A percentile compares a stretch with the other conserved stretches of the same genome.
These are phyloP conservation scores for Collariella sp. DNA, from an alignment of 495 filamentous ascomycete genomes.

Conservation along the genomic window DNA sequence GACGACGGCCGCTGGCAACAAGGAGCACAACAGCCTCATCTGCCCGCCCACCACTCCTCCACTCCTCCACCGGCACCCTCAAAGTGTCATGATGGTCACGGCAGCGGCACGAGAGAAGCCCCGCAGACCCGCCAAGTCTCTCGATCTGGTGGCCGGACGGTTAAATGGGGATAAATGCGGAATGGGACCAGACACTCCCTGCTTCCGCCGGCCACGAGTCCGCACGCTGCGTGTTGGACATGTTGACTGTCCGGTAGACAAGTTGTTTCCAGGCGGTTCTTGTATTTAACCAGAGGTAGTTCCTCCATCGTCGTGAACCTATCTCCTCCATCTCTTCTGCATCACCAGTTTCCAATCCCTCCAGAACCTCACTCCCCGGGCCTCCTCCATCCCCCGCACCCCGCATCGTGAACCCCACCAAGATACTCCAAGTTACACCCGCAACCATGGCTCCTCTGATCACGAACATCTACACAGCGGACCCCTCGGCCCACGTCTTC, in stretches of 20 bases:
- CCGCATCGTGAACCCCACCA: not conserved
- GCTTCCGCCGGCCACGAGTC: slow-evolving; percentile 21
- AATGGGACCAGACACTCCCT: slow-evolving; percentile 14
- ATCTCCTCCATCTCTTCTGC: not conserved
- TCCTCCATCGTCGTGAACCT: not conserved
- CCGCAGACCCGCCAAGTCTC: slow-evolving; percentile 13
- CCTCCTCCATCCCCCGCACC: slow-evolving; percentile 3
- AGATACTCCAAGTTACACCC: slow-evolving; percentile 5
- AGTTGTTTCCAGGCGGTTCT: not conserved
- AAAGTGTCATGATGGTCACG: not conserved
- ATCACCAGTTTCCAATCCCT: not conserved
- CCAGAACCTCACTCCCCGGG: not conserved
- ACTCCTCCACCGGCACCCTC: not conserved
- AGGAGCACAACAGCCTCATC: not conserved
- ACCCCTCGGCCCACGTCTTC: slow-evolving; percentile 60
- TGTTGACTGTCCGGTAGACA: not conserved
- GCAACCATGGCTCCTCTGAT: slow-evolving; percentile 44
- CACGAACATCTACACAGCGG: slow-evolving; percentile 61
- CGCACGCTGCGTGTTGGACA: slow-evolving; percentile 8
- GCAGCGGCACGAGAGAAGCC: not conserved
- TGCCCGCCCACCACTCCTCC: too few relatives aligned
- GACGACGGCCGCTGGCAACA: too few relatives aligned
- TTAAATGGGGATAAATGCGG: slow-evolving; percentile 44
- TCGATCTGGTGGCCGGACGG: slow-evolving; percentile 25
- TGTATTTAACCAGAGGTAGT: slow-evolving; percentile 9